These are phyloP conservation scores for Talaromyces atroroseus DNA, from an alignment of 2,329 filamentous ascomycete species.

Conservation along the genomic window DNA sequence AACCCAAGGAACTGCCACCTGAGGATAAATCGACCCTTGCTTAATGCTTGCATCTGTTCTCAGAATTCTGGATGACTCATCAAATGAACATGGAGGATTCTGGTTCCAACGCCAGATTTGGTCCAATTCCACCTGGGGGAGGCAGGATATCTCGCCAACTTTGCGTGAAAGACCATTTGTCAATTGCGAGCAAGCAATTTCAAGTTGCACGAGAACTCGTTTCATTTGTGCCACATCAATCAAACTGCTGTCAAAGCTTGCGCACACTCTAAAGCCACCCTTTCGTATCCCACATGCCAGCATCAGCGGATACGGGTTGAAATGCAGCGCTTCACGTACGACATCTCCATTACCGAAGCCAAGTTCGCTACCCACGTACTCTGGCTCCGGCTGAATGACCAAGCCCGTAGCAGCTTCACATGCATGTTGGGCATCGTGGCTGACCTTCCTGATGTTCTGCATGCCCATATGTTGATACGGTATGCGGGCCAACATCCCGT, in stretches of 20 bases:
- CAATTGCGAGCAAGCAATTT: conserved; percentile 18
- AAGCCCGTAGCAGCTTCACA: conserved; percentile 32
- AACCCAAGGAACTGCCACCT: conserved; percentile 25
- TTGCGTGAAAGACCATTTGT: conserved; percentile 20
- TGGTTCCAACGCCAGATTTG: conserved; percentile 43
- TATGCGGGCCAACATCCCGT: conserved; percentile 32
- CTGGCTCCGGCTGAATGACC: conserved; percentile 36
- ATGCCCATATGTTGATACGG: conserved; percentile 47
- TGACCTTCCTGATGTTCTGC: conserved; percentile 44
- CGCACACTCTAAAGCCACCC: conserved; percentile 40
- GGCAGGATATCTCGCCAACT: conserved; percentile 32
- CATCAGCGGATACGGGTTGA: conserved; percentile 49
- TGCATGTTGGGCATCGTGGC: conserved; percentile 34
- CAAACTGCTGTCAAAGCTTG: conserved; percentile 40
- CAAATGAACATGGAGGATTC: conserved; percentile 29
- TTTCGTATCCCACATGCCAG: conserved; percentile 41
- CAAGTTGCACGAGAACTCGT: conserved; percentile 32
- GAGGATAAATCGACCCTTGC: conserved; percentile 28
- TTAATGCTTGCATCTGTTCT: background rate
- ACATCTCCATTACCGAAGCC: conserved; percentile 33
- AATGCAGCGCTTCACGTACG: conserved; percentile 34
- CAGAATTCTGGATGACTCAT: conserved; percentile 20
- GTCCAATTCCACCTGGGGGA: conserved; percentile 34
- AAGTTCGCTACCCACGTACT: conserved; percentile 32
- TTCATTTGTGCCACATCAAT: conserved; percentile 34